phyloP scores from a whole-genome alignment of 73 alveolate species.

The Paramecium primaurelia region DNA sequence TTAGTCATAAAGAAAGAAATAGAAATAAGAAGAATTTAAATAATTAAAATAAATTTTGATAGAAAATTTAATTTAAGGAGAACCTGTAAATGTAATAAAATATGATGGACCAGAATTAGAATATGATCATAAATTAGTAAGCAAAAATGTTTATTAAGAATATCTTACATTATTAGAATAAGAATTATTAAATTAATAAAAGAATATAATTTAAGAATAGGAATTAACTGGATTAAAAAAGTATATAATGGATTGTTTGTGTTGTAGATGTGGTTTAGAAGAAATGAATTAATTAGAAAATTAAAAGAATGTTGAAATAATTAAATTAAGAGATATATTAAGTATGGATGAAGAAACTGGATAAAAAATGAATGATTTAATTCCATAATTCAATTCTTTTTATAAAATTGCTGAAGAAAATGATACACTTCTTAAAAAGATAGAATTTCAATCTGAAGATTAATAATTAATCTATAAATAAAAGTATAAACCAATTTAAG shows the following conservation, averaged over 20 bases:
- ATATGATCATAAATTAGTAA: not conserved
- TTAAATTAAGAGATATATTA: not conserved
- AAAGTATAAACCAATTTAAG: not conserved
- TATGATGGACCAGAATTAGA: not conserved
- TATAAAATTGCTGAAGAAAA: not conserved
- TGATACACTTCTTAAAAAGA: not conserved
- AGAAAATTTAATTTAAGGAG: not conserved
- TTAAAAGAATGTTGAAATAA: not conserved
- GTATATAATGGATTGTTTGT: not conserved
- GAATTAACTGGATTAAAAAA: not conserved
- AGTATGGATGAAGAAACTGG: not conserved
- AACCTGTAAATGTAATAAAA: not conserved
- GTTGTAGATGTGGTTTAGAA: slow-evolving; percentile 14
- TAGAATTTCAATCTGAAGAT: not conserved
- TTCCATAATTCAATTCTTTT: not conserved
- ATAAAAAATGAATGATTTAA: not conserved
- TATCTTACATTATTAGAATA: not conserved
- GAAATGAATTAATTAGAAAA: not conserved
- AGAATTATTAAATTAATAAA: not conserved
- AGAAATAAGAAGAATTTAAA: not conserved
- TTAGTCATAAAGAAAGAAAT: not conserved
- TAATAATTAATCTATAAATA: not conserved
- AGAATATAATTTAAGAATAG: not conserved
- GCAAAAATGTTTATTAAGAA: not conserved
- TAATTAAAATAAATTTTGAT: not conserved